Evolutionary conservation across 306 rosid genomes (phyloP), one percentile per base, ranked within the genome.

Genomic region (Rosa persica): DNA sequence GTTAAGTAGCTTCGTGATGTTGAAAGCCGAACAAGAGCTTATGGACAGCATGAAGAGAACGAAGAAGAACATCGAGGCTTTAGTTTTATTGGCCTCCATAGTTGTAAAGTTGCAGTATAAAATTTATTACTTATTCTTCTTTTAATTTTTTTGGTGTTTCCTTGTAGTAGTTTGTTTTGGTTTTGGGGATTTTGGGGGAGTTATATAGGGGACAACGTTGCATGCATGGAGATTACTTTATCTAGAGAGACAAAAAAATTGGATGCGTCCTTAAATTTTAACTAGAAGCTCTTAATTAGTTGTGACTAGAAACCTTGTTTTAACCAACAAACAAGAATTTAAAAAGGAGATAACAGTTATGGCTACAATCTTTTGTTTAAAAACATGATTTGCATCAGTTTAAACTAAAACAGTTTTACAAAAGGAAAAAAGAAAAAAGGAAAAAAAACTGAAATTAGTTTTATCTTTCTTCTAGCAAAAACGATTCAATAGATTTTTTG

Each of bases 1-100:
- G 10, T 76, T 25, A 0, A 92, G 71, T 9, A 68, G 36, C 54
- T 69, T 78, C 0, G 89, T 83, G 74, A 92, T 79, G 81, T 92
- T 86, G 54, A 85, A 67, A 2, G 84, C 89, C 20, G 83, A 43
- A 1, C 84, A 67, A 2, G 83, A 60, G 15, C 16, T 58, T 19
- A 19, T 17, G 3, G 82, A 76, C 42, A 62, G 79, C 70, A 88
- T 48, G 12, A 81, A 52, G 36, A 87, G 48, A 4, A 80, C 5
- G 52, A 76, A 3, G 66, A 60, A 38, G 27, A 47, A 48, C 27
- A 5, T 64, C n/a, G 69, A 64, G 69, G 11, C 43, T 34, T 10
- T 16, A 30, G n/a, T 64, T 34, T 34, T 64, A 16, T 5, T 34
- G 19, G n/a, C 39, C 11, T 15, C n/a, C 42, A 64, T 30, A 0